A percentile compares a stretch with the other conserved stretches of the same genome.
phyloP scores from a whole-genome alignment of 2,329 filamentous ascomycete genomes.

The Plectosphaerella plurivora region DNA sequence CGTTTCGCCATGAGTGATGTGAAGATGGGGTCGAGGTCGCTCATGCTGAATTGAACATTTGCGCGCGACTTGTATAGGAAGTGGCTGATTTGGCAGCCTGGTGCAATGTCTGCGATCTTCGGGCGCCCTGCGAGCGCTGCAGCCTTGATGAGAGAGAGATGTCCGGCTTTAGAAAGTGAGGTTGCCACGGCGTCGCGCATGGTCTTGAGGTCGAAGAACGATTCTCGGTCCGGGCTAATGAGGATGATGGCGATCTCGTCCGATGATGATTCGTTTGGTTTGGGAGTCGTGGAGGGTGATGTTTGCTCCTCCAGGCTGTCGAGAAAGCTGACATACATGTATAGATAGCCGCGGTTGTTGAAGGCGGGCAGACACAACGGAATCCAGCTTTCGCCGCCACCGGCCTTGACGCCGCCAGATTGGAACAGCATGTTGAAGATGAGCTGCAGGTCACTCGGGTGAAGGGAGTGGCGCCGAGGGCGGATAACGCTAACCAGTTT shows the following conservation, averaged over 20 bases:
- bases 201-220: slow-evolving; percentile 82
- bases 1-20: slow-evolving; percentile 52
- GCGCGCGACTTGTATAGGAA: slow-evolving; percentile 93
- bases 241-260: slow-evolving; percentile 86
- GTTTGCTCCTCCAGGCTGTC: slow-evolving; percentile 45
- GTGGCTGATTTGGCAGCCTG: slow-evolving; percentile 77
- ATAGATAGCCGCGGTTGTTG: slow-evolving; percentile 93
- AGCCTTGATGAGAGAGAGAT: slow-evolving; percentile 67
- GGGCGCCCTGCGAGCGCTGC: slow-evolving; percentile 71
- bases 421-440: slow-evolving; percentile 99
- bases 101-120: slow-evolving; percentile 68
- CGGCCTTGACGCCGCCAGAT: slow-evolving; percentile 84
- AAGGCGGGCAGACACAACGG: slow-evolving; percentile 93
- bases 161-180: slow-evolving; percentile 72
- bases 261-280: slow-evolving; percentile 60
- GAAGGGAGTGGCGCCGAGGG: slow-evolving; percentile 89
- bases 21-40: slow-evolving; percentile 71
- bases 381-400: slow-evolving; percentile 94
- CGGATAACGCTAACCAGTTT: slow-evolving; percentile 91
- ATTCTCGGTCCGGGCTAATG: slow-evolving; percentile 88
- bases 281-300: slow-evolving; percentile 41
- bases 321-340: slow-evolving; percentile 99
- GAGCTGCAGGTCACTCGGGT: slow-evolving; percentile 90
- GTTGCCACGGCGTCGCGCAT: slow-evolving; percentile 60
- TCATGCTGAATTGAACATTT: slow-evolving; percentile 96